Base-by-base conservation (phyloP, 257 asterid genomes). In the Solanum peruvianum region DNA sequence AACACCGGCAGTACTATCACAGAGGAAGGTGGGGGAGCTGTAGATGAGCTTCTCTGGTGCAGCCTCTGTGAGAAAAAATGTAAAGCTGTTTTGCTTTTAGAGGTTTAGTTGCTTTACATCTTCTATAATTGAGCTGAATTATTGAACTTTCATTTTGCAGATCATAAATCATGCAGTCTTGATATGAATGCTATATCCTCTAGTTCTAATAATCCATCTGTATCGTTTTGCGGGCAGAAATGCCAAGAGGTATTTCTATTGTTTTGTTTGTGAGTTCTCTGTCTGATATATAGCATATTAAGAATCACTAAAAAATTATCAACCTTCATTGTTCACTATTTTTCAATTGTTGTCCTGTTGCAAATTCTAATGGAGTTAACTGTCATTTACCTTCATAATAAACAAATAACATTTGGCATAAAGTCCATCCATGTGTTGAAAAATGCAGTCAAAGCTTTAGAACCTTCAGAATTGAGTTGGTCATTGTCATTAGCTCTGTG, bases 31-130 rank as follows among this genome's bases (percentile, higher is more conserved):
- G 75, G 85, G 85, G 85, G 29, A 82, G 84, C 87, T 89, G 90
- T 85, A 66, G 89, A 91, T 88, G 92, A 90, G 87, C 96, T 95
- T 86, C 81, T 73, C 73, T 88, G 76, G 86, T 96, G 99, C 93
- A 85, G 89, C 89, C 89, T 93, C 85, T 96, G 99, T 86, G 98
- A 93, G 94, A 93, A 90, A 90, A 93, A 91, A 94, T 96, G 99
- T 95, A 95, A 93, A 35, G 67, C 8, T 85, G 86, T 76, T 78
- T 87, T 20, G 82, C 45, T 84, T 70, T 75, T 90, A 82, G 81
- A 37, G 82, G 45, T 86, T 87, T 75, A 75, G 60, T 85, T 18
- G 18, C 21, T 86, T 78, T 11, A 20, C 27, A n/a, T 66, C 41
- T 52, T 11, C 42, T 66, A 12, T 45, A 39, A 67, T 52, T 73